These are phyloP conservation scores for Phialophora macrospora DNA, from an alignment of 2,329 filamentous ascomycete species.

Conservation along the genomic window DNA sequence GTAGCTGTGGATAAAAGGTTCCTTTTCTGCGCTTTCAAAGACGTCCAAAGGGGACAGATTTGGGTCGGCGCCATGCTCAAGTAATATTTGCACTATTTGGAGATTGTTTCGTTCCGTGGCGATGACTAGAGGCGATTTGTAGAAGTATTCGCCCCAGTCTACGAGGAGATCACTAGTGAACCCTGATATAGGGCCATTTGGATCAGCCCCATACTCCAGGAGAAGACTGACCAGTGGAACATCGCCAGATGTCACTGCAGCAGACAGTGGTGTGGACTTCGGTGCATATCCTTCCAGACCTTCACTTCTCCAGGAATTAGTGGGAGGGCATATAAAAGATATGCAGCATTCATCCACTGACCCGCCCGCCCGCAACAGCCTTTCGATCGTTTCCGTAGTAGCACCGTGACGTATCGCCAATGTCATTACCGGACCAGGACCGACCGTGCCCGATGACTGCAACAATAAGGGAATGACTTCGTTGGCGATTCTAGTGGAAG, in stretches of 20 bases:
- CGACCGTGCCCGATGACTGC: neutral
- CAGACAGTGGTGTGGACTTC: neutral
- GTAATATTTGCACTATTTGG: slow-evolving; percentile 2
- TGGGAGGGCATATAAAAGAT: neutral
- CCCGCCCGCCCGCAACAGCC: neutral
- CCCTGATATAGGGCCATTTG: slow-evolving; percentile 1
- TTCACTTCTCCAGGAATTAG: no score
- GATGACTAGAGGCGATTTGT: slow-evolving; percentile 5
- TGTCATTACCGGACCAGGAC: neutral
- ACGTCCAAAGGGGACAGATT: slow-evolving; percentile 9
- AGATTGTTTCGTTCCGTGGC: neutral
- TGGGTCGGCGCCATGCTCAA: slow-evolving; percentile 10
- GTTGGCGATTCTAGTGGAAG: neutral
- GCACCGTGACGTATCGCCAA: neutral
- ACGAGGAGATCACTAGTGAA: neutral
- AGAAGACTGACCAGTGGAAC: slow-evolving; percentile 6
- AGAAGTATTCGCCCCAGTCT: neutral
- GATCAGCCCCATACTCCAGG: slow-evolving; percentile 12
- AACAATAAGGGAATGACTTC: slow-evolving; percentile 7
- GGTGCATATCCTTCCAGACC: neutral
- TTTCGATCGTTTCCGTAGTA: slow-evolving; percentile 9
- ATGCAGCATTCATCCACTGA: slow-evolving; percentile 5
- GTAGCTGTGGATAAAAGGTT: neutral
- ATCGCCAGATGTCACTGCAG: neutral
- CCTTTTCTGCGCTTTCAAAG: neutral